Percentiles rank a stretch among this genome's conserved stretches.
Conservation (phyloP, 2,329 filamentous ascomycete genomes). For the Penicillium sp. region DNA sequence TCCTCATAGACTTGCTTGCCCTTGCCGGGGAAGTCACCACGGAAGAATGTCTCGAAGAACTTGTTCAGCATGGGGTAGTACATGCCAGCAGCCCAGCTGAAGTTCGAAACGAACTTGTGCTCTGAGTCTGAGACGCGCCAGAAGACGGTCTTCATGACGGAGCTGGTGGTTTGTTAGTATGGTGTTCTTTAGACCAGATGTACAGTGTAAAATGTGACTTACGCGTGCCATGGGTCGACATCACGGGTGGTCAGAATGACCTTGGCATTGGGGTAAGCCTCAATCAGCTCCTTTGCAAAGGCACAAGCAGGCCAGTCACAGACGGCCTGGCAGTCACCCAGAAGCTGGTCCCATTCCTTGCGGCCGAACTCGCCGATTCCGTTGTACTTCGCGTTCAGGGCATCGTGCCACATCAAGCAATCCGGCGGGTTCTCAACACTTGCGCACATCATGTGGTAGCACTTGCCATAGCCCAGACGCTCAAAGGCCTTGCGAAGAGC, state of each 20-base stretch:
- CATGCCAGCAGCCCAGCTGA: slow-evolving; percentile 65
- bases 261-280: slow-evolving; percentile 71
- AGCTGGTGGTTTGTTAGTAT: slow-evolving; percentile 31
- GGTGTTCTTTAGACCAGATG: background rate
- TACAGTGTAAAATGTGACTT: too few relatives aligned
- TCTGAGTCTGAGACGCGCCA: slow-evolving; percentile 67
- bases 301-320: slow-evolving; percentile 68
- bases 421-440: slow-evolving; percentile 68
- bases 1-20: slow-evolving; percentile 63
- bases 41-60: slow-evolving; percentile 69
- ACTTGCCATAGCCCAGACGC: slow-evolving; percentile 65
- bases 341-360: slow-evolving; percentile 67
- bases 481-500: slow-evolving; percentile 66
- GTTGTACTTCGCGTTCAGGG: slow-evolving; percentile 63
- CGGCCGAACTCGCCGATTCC: slow-evolving; percentile 63
- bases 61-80: slow-evolving; percentile 70
- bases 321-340: slow-evolving; percentile 65
- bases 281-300: slow-evolving; percentile 68
- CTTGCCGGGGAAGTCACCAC: slow-evolving; percentile 64
- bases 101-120: slow-evolving; percentile 55
- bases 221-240: slow-evolving; percentile 63
- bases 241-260: slow-evolving; percentile 67
- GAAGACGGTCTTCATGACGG: slow-evolving; percentile 66
- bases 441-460: slow-evolving; percentile 72
- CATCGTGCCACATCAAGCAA: slow-evolving; percentile 69